Percentiles rank a stretch among this genome's conserved stretches.
Evolutionary conservation across 805 yeast genomes (phyloP).

Genomic region (Kodamaea lidongshanica): DNA sequence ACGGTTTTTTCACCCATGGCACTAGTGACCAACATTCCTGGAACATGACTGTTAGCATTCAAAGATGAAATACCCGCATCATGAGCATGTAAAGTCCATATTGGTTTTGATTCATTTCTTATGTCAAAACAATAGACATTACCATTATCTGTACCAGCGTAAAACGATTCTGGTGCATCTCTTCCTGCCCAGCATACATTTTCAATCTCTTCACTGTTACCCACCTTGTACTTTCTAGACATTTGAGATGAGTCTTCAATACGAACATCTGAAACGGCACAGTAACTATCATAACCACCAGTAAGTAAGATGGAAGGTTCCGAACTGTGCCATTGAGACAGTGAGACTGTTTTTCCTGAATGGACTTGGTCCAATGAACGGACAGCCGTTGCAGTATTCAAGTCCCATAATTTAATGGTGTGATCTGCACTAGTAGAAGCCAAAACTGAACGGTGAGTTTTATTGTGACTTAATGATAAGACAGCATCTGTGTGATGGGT

Average conservation of each 20-base stretch:
- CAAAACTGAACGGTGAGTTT: constrained; percentile 70
- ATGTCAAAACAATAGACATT: constrained; percentile 84
- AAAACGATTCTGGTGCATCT: constrained; percentile 46
- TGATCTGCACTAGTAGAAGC: constrained; percentile 95
- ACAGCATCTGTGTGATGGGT: constrained; percentile 94
- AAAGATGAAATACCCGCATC: constrained; percentile 88
- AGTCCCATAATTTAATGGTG: constrained; percentile 94
- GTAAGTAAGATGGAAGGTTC: constrained; percentile 70
- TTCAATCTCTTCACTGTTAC: constrained; percentile 77
- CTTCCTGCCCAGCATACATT: constrained; percentile 62
- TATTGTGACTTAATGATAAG: constrained; percentile 78
- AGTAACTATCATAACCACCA: constrained; percentile 88
- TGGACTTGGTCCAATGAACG: constrained; percentile 71
- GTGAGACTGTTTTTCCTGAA: constrained; percentile 71
- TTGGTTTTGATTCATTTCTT: constrained; percentile 57
- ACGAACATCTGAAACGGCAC: constrained; percentile 82
- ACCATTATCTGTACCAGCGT: constrained; percentile 90
- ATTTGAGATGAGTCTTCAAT: constrained; percentile 53
- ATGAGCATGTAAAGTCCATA: constrained; percentile 97
- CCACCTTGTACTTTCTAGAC: constrained; percentile 60
- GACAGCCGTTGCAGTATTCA: constrained; percentile 66
- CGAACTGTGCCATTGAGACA: constrained; percentile 75
- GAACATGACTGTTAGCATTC: constrained; percentile 58
- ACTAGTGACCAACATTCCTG: constrained; percentile 75
- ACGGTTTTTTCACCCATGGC: constrained; percentile 86